These are phyloP conservation scores for Penicillium rolfsii DNA, from an alignment of 2,329 filamentous ascomycete species.

Conservation along the genomic window DNA sequence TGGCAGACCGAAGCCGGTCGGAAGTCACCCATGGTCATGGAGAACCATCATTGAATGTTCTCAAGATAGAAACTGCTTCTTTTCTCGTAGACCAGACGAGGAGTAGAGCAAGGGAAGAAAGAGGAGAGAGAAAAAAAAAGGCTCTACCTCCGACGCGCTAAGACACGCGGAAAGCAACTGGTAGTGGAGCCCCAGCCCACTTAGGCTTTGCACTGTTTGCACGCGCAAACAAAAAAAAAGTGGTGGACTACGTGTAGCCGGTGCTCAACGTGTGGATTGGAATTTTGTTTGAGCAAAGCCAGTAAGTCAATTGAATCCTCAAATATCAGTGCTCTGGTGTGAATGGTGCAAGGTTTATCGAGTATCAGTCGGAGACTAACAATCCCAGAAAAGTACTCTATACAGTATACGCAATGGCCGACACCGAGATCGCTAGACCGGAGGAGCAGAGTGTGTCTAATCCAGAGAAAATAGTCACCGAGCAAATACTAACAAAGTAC, in stretches of 20 bases:
- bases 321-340: not conserved
- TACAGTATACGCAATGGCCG: conserved; percentile 34
- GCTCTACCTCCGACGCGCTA: conserved; percentile 13
- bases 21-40: conserved; percentile 9
- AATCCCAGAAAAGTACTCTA: not conserved
- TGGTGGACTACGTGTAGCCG: conserved; percentile 2
- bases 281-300: not conserved
- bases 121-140: conserved; percentile 10
- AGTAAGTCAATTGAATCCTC: not conserved
- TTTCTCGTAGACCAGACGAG: conserved; percentile 2
- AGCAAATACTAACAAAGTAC: conserved; percentile 9
- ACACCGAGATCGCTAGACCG: conserved; percentile 32
- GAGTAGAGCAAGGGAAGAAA: conserved; percentile 8
- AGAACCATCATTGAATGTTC: not conserved
- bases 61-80: not conserved
- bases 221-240: conserved; percentile 28
- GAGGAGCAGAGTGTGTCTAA: conserved; percentile 41
- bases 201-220: conserved; percentile 27
- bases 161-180: conserved; percentile 4
- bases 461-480: conserved; percentile 5
- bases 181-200: conserved; percentile 17
- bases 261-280: not conserved
- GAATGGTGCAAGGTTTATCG: no score
- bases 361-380: conserved; percentile 1
- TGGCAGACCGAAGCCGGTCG: conserved; percentile 4